A percentile compares a stretch with the other conserved stretches of the same genome.
These are phyloP conservation scores for Gossypium aridum DNA, from an alignment of 441 rosid genomes.

Conservation along the genomic window DNA sequence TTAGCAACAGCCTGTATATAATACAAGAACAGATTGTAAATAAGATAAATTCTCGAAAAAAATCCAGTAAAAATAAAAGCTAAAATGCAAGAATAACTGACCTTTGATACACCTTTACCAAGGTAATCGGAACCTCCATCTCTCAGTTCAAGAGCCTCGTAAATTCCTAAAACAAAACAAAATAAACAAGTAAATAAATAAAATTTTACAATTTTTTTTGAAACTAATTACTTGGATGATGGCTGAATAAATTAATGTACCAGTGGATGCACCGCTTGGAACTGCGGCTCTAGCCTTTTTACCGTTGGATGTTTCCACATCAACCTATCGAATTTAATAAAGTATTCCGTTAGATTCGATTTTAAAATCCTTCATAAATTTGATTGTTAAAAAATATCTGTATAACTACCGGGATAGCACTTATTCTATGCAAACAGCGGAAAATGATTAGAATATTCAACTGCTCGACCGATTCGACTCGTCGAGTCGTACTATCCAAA, in stretches of 20 bases:
- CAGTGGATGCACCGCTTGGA: slow-evolving; percentile 94
- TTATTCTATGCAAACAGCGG: not conserved
- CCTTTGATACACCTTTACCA: not conserved
- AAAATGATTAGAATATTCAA: not conserved
- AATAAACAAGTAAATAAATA: not conserved
- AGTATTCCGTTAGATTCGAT: not conserved
- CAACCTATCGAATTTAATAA: slow-evolving; percentile 40
- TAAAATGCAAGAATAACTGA: not conserved
- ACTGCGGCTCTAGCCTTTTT: slow-evolving; percentile 60
- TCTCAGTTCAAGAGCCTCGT: not conserved
- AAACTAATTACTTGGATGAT: not conserved
- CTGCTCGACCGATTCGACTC: not conserved
- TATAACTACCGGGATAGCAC: not conserved
- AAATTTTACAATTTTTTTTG: no score
- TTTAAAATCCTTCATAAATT: not conserved
- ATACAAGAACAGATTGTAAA: not conserved
- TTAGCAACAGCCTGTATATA: not conserved
- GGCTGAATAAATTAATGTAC: slow-evolving; percentile 26
- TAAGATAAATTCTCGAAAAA: not conserved
- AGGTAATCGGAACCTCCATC: not conserved
- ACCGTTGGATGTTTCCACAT: slow-evolving; percentile 47
- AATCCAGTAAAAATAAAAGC: not conserved
- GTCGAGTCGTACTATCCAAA: not conserved
- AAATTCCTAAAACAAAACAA: slow-evolving; percentile 21
- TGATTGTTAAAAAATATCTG: not conserved